phyloP scores from a whole-genome alignment of 2,329 filamentous ascomycete species.

The Exophiala xenobiotica region DNA sequence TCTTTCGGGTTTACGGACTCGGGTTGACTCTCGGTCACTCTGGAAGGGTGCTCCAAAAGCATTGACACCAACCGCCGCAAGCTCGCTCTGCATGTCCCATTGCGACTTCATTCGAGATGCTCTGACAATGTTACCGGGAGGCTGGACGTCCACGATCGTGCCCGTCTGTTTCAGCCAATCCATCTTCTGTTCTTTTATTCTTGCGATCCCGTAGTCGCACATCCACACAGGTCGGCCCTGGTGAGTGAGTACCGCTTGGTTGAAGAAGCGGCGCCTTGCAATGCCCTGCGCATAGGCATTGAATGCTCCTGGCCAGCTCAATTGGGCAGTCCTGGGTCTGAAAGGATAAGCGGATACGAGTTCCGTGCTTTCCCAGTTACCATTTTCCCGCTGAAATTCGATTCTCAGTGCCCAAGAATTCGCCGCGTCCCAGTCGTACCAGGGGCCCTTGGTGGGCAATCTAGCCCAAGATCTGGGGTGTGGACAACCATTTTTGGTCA shows the following conservation, averaged over 20 bases:
- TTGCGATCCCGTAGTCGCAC: conserved; percentile 1
- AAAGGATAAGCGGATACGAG: neutral
- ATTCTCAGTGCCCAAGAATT: conserved; percentile 2
- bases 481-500: neutral
- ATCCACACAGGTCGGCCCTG: neutral
- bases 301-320: conserved; percentile 1
- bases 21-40: neutral
- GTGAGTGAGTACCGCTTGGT: neutral
- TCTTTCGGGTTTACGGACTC: neutral
- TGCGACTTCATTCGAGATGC: neutral
- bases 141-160: neutral
- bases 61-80: neutral
- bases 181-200: neutral
- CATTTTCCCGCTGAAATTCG: neutral
- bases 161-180: conserved; percentile 1
- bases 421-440: neutral
- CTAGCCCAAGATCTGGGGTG: neutral
- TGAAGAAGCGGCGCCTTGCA: neutral
- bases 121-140: neutral
- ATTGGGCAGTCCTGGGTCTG: neutral
- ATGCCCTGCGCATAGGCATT: conserved; percentile 1
- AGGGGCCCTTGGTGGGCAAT: conserved; percentile 1
- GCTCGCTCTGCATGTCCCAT: neutral
- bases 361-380: neutral
- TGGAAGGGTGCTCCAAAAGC: neutral